Base-by-base conservation (phyloP, 1,284 basidiomycete species). In the Clitocybe nebularis region DNA sequence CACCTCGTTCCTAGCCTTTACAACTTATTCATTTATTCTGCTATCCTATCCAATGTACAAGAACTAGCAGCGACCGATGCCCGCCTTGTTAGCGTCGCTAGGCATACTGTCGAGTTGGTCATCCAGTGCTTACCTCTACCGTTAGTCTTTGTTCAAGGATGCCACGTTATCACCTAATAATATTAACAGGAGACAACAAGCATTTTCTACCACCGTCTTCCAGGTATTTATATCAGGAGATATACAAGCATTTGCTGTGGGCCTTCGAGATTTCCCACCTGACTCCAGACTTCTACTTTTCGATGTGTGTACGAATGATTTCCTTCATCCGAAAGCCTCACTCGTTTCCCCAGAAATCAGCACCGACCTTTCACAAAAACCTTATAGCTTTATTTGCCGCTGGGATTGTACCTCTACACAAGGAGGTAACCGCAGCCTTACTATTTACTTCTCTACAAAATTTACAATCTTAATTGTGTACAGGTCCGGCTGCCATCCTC, bases 1-100 rank as follows among this genome's bases (percentile, higher is more conserved):
- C 69, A 73, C 30, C 67, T 96, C 1, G 72, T 91, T 0, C 81
- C 85, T 4, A 68, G 76, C 16, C 54, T 96, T 10, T 89, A 81
- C 54, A 78, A 79, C 25, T 59, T 93, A 10, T 84, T 89, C 50
- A 66, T 92, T 14, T 73, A 68, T 45, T 76, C 82, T 3, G 73
- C 80, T 8, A 52, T 75, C 21, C 53, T 58, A 13, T 58, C 62
- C 4, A 59, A 68, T 11, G 60, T 53, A 7, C 54, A 51, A n/a
- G 47, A 58, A 10, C 51, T 65, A 44, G 62, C 80, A 19, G 75
- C 80, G 10, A 69, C 69, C 3, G 81, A 93, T 57, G 62, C 71
- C 5, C 74, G 86, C 25, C 57, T 96, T n/a, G 56, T 95, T 5
- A 65, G 63, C 5, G 74, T 79, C 3, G 76, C 80, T 1, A 80